A percentile compares a stretch with the other conserved stretches of the same genome.
phyloP scores from a whole-genome alignment of 805 yeast genomes.

The Candida quercuum region DNA sequence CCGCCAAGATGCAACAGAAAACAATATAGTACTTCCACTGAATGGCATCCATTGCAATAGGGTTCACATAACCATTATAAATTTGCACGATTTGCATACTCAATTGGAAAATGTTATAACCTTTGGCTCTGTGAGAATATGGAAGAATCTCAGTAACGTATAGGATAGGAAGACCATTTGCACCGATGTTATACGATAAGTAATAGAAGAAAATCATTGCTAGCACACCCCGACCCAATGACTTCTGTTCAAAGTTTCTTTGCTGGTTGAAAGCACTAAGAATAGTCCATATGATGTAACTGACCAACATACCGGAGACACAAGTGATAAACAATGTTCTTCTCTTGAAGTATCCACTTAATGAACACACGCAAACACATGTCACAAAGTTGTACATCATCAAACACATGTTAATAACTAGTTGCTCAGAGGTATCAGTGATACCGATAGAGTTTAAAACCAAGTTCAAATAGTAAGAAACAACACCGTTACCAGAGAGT shows the following conservation, averaged over 20 bases:
- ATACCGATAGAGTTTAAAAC: conserved; percentile 51
- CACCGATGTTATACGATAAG: conserved; percentile 33
- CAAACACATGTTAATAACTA: conserved; percentile 43
- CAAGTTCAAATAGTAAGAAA: conserved; percentile 43
- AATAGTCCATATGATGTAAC: conserved; percentile 37
- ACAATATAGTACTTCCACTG: conserved; percentile 33
- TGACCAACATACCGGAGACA: conserved; percentile 28
- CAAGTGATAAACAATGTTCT: conserved; percentile 32
- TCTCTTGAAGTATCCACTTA: conserved; percentile 25
- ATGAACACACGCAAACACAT: conserved; percentile 23
- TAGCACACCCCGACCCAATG: conserved; percentile 39
- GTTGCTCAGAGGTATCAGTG: conserved; percentile 36
- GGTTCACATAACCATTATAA: conserved; percentile 30
- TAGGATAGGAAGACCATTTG: conserved; percentile 39
- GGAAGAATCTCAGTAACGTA: conserved; percentile 39
- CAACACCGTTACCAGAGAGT: conserved; percentile 45
- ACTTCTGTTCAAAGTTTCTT: conserved; percentile 31
- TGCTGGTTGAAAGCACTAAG: conserved; percentile 41
- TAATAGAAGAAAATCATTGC: conserved; percentile 45
- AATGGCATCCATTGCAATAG: conserved; percentile 32
- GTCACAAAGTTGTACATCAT: conserved; percentile 37
- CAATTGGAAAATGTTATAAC: conserved; percentile 13
- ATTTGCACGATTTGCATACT: conserved; percentile 17
- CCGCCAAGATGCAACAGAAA: conserved; percentile 26
- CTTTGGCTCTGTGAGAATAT: conserved; percentile 26